Evolutionary conservation across 2,329 filamentous ascomycete genomes (phyloP), one percentile per base, ranked within the genome.

Genomic region (Penicillium sp.): DNA sequence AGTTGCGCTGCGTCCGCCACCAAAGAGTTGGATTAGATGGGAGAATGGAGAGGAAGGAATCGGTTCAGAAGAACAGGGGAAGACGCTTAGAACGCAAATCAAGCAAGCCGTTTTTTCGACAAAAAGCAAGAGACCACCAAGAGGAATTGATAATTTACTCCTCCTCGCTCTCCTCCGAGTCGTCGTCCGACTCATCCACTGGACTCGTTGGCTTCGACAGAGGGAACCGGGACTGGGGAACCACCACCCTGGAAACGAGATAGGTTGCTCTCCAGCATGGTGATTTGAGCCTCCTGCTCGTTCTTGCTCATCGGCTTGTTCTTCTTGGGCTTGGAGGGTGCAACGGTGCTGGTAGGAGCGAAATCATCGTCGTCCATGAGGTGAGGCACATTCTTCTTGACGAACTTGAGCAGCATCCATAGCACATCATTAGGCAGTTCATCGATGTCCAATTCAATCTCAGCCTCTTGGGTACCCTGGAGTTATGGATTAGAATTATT

Each of bases 241-340:
- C 62, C 63, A 41, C 64, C 68, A 24, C 69, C 68, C 47, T 73
- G 62, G 61, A 74, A 76, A 20, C 70, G 69, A 26, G 70, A 72
- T 14, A 75, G 63, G 36, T 70, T 73, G 53, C 67, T 71, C 53
- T 72, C 66, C 26, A 76, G 65, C 56, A 72, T 71, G 41, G 72
- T 72, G 50, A 76, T 76, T 51, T 74, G 71, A 28, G 70, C 71
- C 52, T 76, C 73, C 56, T 76, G 74, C 53, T 76, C 73, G 40
- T 67, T 68, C 55, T 75, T 75, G 62, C 70, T 75, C 73, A 76
- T 76, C 1, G 73, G 73, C 60, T 76, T 76, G 56, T 74, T 75
- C 61, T 76, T 76, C 63, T 75, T 76, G 2, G 69, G 65, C 55
- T 74, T 74, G 3, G 69, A 58, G 14, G 66, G 62, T 3, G 67